Evolutionary conservation across 495 filamentous ascomycete species (phyloP), one percentile per base, ranked within the genome.

Genomic region (Penicillium fimorum): DNA sequence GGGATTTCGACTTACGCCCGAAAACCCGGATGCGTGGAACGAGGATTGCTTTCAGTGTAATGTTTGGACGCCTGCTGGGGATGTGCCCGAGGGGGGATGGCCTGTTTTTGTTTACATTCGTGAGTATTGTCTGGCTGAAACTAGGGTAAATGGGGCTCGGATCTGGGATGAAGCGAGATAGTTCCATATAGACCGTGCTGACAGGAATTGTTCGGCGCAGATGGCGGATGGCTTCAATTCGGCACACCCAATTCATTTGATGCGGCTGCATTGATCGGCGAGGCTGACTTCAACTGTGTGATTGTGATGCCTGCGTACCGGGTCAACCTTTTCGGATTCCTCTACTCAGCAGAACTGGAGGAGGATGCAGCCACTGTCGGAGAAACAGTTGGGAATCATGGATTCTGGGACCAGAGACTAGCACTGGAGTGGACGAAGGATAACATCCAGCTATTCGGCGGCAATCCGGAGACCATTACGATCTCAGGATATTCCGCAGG

Each of bases 271-370:
- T 12, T 87, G 70, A 75, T 77, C 60, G 55, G 75, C 63, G 63
- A 81, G 63, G 53, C 81, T 53, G 53, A 73, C 10, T 71, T 79
- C 51, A 70, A 74, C n/a, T 69, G 86, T 38, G 74, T 90, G 17
- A 67, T 82, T 18, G 72, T 89, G 32, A 83, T 82, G 67, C 85
- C 87, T 53, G 87, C 85, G 57, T 90, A 90, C 61, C 81, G 87
- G 3, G 69, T 90, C 18, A 84, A 84, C 11, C 74, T 86, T 0
- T 76, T 91, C 25, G 87, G 87, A 1, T 91, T 90, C 65, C 62
- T 89, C 22, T 77, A 84, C 25, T 84, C 82, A 1, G 52, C 58
- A 2, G 77, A 78, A 59, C 27, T 84, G 22, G 76, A 77, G 13
- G 76, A 79, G 2, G 79, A 82, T 51, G 79, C 82, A 17, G 81